Evolutionary conservation across 495 filamentous ascomycete genomes (phyloP).

Genomic region (Amphirosellinia nigrospora): DNA sequence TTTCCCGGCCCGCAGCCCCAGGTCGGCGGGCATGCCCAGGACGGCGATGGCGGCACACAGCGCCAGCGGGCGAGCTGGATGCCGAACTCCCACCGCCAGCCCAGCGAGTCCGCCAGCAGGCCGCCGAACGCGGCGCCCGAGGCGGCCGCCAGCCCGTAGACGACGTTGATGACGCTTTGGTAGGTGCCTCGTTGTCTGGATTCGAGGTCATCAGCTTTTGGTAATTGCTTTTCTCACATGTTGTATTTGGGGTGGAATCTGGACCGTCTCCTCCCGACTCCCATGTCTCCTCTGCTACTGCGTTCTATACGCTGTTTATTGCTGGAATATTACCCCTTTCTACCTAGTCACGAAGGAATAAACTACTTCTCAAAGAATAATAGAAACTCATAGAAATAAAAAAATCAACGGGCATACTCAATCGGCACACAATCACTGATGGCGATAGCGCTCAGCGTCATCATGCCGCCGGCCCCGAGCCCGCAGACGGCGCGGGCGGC

Average conservation of each 20-base stretch:
- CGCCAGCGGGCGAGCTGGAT: constrained; percentile 71
- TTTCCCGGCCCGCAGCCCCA: constrained; percentile 63
- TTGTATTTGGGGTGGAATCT: neutral
- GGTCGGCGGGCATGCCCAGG: constrained; percentile 63
- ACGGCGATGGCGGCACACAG: constrained; percentile 63
- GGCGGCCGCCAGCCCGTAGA: constrained; percentile 65
- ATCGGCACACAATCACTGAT: constrained; percentile 77
- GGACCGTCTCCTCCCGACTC: neutral
- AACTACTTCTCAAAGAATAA: neutral
- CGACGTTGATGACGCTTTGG: constrained; percentile 78
- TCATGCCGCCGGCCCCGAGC: constrained; percentile 74
- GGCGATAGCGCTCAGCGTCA: constrained; percentile 75
- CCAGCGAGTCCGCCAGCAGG: constrained; percentile 72
- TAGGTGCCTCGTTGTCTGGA: constrained; percentile 65
- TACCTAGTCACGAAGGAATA: neutral
- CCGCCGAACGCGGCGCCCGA: constrained; percentile 76
- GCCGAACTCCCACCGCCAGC: constrained; percentile 73
- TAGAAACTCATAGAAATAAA: neutral
- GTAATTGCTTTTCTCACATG: neutral
- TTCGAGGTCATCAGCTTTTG: neutral
- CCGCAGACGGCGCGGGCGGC: constrained; percentile 75
- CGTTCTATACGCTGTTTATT: neutral
- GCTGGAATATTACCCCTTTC: no score
- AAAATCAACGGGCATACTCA: constrained; percentile 54
- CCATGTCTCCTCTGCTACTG: neutral